A percentile compares a stretch with the other conserved stretches of the same genome.
These are phyloP conservation scores for Xylariales sp. DNA, from an alignment of 2,329 filamentous ascomycete genomes.

Conservation along the genomic window DNA sequence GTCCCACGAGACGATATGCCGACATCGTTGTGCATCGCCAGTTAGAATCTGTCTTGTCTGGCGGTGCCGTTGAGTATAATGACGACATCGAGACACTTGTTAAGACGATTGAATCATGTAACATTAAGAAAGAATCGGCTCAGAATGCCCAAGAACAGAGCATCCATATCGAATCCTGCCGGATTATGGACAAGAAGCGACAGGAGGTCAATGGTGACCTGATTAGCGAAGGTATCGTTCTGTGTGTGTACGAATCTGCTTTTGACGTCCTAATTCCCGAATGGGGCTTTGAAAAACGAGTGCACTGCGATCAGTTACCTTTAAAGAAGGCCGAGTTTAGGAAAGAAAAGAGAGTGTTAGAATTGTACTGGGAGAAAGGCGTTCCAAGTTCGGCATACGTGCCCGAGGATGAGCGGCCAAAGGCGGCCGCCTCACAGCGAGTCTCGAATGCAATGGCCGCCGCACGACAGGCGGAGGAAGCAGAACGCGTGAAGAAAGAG, in stretches of 20 bases:
- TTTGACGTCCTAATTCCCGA: conserved; percentile 98
- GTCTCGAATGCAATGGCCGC: conserved; percentile 80
- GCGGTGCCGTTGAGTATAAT: conserved; percentile 83
- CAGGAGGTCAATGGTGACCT: conserved; percentile 89
- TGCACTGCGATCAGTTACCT: conserved; percentile 97
- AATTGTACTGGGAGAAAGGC: conserved; percentile 99
- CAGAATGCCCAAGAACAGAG: conserved; percentile 98
- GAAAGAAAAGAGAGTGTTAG: conserved; percentile 92
- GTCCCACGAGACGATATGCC: conserved; percentile 92
- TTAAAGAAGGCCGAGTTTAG: conserved; percentile 99
- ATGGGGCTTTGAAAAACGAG: conserved; percentile 98
- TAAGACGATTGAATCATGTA: conserved; percentile 95
- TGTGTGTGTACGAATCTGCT: conserved; percentile 97
- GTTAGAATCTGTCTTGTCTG: conserved; percentile 85
- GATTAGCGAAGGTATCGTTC: conserved; percentile 93
- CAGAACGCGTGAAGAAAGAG: conserved; percentile 83
- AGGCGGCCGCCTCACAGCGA: conserved; percentile 79
- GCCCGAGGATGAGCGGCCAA: conserved; percentile 95
- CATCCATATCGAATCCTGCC: conserved; percentile 97
- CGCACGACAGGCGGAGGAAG: conserved; percentile 83
- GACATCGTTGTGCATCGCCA: conserved; percentile 97
- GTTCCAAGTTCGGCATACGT: conserved; percentile 96
- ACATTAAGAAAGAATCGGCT: conserved; percentile 98
- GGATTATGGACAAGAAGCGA: conserved; percentile 92
- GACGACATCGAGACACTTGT: conserved; percentile 89